Base-by-base conservation (phyloP, 106 monocot genomes). In the Xerophyta viscosa region DNA sequence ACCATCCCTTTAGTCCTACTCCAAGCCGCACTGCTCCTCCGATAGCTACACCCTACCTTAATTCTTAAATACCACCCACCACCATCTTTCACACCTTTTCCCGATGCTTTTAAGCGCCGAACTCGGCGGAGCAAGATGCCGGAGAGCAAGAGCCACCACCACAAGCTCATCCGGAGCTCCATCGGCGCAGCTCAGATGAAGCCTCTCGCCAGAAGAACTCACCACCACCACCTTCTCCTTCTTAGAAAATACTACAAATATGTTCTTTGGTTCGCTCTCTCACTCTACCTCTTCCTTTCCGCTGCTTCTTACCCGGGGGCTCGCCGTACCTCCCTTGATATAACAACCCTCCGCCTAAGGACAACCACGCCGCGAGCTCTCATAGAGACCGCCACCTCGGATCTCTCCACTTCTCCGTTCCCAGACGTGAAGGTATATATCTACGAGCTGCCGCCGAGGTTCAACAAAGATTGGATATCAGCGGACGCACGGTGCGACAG, bases 371-470 rank as follows among this genome's bases (percentile, higher is more conserved):
- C 56, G 6, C 61, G 41, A 14, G 43, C 62, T 9, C 50, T 56
- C 29, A 29, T 55, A 52, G 47, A 54, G 24, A 39, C 15, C 39
- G 10, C 6, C 39, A 7, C 12, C 52, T 24, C n/a, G n/a, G n/a
- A n/a, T n/a, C n/a, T n/a, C n/a, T 7, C 23, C 20, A 18, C 46
- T 27, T 25, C 52, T 0, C 23, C 59, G 18, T 22, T 46, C 13
- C 13, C 58, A 2, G 56, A 41, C 8, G 20, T 69, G 11, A 56
- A 42, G 27, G 82, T 98, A 65, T 98, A 79, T 62, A 57, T 89
- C 47, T 98, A 98, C 79, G 82, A 96, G 7, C 77, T 96, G 5
- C 89, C 96, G 13, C 9, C 73, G 1, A n/a, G 50, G 20, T 85
- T 58, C 69, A 85, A 85, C 63, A 27, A 24, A 6, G 73, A 60